Base-by-base conservation (phyloP, 164 flowering plant species). In the Stephania yunnanensis region DNA sequence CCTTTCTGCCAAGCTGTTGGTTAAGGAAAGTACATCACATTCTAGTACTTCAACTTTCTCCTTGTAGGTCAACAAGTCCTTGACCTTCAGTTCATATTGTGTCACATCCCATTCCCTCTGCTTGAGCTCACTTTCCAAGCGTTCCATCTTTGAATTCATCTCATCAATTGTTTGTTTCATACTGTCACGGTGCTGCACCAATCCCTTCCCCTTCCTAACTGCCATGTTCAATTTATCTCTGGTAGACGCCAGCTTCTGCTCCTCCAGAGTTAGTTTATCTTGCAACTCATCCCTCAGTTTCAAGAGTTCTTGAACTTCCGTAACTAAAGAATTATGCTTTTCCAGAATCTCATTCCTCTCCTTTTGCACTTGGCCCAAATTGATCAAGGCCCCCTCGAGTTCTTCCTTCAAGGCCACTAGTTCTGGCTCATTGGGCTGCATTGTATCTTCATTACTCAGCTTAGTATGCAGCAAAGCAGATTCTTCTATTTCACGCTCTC, bases 181-280 rank as follows among this genome's bases (percentile, higher is more conserved):
- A 81, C 86, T 82, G 73, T 96, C 99, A 52, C 98, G 85, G 78
- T 94, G 94, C 73, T 96, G 99, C 76, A 96, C 96, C 85, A 96
- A 79, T 25, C 88, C 89, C 80, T 96, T 96, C 19, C 98, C 99
- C 86, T 94, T 96, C 68, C 94, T 85, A 74, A 96, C 99, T 7
- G 99, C 99, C 81, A 96, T 86, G 85, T 90, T 94, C 66, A 96
- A 81, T 83, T 94, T 96, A 82, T 96, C 99, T 82, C 97, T 86
- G 6, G 85, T 73, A 79, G 96, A 85, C 71, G 88, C 86, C 71
- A 92, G 85, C 81, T 90, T 96, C 81, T 92, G 95, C 85, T 94
- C 99, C 83, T 94, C 99, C 74, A 85, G 93, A 78, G 20, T 83
- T 70, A 89, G 90, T 46, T 83, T 85, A 71, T 83, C 87, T 74